Percentiles rank a stretch among this genome's conserved stretches.
These are phyloP conservation scores for Pogostemon cablin DNA, from an alignment of 257 asterid species.

Conservation along the genomic window DNA sequence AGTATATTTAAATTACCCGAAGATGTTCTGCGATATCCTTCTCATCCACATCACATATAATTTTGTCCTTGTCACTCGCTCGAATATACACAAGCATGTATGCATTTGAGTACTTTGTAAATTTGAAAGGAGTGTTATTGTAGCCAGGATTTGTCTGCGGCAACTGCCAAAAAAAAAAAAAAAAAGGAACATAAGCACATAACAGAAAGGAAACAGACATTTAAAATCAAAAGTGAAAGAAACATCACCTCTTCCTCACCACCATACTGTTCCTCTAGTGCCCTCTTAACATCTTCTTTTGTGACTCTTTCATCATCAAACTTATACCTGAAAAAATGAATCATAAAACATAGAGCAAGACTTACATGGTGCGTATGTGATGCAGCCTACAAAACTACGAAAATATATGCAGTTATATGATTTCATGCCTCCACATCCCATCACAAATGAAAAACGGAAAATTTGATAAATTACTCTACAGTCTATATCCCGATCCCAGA, in stretches of 20 bases:
- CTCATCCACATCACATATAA: constrained; percentile 95
- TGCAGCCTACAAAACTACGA: not conserved
- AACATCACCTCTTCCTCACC: constrained; percentile 94
- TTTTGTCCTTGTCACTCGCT: constrained; percentile 94
- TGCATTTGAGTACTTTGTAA: constrained; percentile 96
- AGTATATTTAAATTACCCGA: constrained; percentile 55
- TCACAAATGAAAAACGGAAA: too few relatives aligned
- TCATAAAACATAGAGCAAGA: constrained; percentile 29
- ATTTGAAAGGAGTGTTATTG: constrained; percentile 89
- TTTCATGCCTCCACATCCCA: too few relatives aligned
- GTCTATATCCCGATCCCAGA: too few relatives aligned
- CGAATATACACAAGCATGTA: constrained; percentile 99
- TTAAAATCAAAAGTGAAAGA: constrained; percentile 21
- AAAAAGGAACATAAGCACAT: constrained; percentile 37
- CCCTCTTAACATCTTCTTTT: constrained; percentile 93
- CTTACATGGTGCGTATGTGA: not conserved
- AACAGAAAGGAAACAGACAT: constrained; percentile 17
- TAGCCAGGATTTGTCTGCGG: constrained; percentile 98
- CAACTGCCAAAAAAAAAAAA: constrained; percentile 50
- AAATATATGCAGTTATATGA: not conserved
- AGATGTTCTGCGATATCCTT: constrained; percentile 99
- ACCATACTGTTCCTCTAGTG: constrained; percentile 96
- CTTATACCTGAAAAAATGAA: constrained; percentile 66
- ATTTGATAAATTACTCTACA: too few relatives aligned
- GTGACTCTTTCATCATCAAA: constrained; percentile 99